Base-by-base conservation (phyloP, 495 filamentous ascomycete species). In the Penicillium tannophilum region DNA sequence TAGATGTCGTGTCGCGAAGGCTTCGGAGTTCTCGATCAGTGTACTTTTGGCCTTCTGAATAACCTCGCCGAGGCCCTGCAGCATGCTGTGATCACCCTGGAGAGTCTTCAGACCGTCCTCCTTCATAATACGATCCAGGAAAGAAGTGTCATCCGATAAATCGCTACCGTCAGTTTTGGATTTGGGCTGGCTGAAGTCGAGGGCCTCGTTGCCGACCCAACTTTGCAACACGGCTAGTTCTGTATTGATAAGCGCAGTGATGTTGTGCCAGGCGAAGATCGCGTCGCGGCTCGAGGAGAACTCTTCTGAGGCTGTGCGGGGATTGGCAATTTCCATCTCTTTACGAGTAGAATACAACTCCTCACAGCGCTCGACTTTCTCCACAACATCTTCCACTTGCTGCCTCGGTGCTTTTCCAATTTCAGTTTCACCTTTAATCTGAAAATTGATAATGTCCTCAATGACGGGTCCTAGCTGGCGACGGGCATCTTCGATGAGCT, bases 91-190 rank as follows among this genome's bases (percentile, higher is more conserved):
- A 57, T 79, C 61, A 20, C 92, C 91, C 67, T 96, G 93, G 19
- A 98, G 79, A 5, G 91, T 96, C 60, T 91, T 93, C 20, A 98
- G 79, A 17, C 91, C 92, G 67, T 98, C 94, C 71, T 98, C 94
- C 65, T 97, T 97, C 79, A 98, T 82, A n/a, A 98, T 88, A n/a
- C 94, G 86, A 70, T 98, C 94, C 45, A 98, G 78, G 71, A 98
- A 98, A 2, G 91, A 94, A 0, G 91, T 84, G 55, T 96, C 91
- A 64, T 96, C 93, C 23, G 85, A 86, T 16, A 97, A 79, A 56
- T 91, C 87, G 59, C 84, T 85, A 31, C 80, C 79, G 31, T 70
- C 63, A 47, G 72, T 69, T 28, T 73, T 73, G 19, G 64, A 52
- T 60, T 80, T 75, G 4, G 77, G 70, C 64, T 90, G 88, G 46